Evolutionary conservation across 306 rosid genomes (phyloP), one percentile per base, ranked within the genome.

Genomic region (Quillaja saponaria): DNA sequence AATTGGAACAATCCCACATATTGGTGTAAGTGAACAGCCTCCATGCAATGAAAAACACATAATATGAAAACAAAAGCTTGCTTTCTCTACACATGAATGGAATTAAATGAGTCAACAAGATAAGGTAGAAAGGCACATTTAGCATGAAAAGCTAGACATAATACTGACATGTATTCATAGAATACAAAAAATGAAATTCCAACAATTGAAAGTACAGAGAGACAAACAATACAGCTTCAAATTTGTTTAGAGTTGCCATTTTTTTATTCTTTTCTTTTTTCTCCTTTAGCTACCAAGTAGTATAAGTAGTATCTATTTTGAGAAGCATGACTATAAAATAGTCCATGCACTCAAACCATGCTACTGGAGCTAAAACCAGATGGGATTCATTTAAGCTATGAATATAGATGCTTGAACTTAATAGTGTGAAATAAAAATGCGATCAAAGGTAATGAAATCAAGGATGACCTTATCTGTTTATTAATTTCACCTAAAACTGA

Each of bases 1-100:
- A 14, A 66, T 67, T 34, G 13, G 67, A 71, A 59, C 12, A 56
- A 31, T 33, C 54, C 21, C 34, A 71, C 57, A 58, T 53, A 67
- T 55, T 52, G 28, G 60, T 41, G 21, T 14, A 45, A 4, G 14
- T 54, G 13, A 11, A 16, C 17, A 8, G 57, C 9, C 20, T 50
- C 18, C 1, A 40, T 13, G 13, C 8, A 58, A 40, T 1, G 1
- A 40, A 7, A 58, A 12, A 12, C 13, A 13, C n/a, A 34, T 12
- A 58, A 19, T 0, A 3, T 4, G 13, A 21, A 50, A 21, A 13
- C 14, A 55, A 34, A 10, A 14, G 21, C 17, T 1, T 8, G 15
- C 13, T 19, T 0, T 5, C 13, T 10, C 55, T 0, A 10, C 34
- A 25, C 3, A 10, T 20, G 3, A 19, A 12, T 13, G 12, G 0